Evolutionary conservation across 2,329 filamentous ascomycete species (phyloP).

Genomic region (Ophiocordyceps camponoti-rufipedis): DNA sequence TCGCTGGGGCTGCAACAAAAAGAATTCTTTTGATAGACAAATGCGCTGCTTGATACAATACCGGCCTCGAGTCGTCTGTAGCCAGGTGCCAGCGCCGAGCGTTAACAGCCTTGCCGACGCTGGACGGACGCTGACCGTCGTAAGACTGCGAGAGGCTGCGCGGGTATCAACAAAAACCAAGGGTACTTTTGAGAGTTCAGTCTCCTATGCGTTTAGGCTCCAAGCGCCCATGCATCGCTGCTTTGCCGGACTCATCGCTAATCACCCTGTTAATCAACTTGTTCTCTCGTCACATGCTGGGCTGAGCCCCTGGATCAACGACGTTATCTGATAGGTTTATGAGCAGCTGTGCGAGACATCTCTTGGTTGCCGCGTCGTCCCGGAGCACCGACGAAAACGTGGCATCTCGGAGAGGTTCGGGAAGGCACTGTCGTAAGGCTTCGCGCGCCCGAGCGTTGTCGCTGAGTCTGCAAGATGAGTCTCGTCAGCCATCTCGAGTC

Average conservation of each 20-base stretch:
- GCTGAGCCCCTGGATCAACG: conserved; percentile 25
- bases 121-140: not conserved
- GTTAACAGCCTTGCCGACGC: not conserved
- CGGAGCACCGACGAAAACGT: conserved; percentile 93
- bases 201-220: not conserved
- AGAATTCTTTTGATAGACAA: not conserved
- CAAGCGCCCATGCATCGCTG: not conserved
- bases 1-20: not conserved
- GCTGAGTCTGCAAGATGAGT: conserved; percentile 44
- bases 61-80: not conserved
- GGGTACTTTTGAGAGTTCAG: not conserved
- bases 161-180: not conserved
- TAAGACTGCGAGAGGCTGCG: not conserved
- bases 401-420: conserved; percentile 93
- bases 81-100: not conserved
- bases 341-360: conserved; percentile 88
- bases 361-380: conserved; percentile 93
- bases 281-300: conserved; percentile 12
- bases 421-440: conserved; percentile 85
- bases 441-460: conserved; percentile 93
- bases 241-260: not conserved
- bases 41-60: not conserved
- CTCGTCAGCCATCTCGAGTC: conserved; percentile 4
- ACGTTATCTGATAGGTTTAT: conserved; percentile 92
- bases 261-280: not conserved